phyloP scores from a whole-genome alignment of 2,329 filamentous ascomycete species.

The Thielaviopsis musarum region DNA sequence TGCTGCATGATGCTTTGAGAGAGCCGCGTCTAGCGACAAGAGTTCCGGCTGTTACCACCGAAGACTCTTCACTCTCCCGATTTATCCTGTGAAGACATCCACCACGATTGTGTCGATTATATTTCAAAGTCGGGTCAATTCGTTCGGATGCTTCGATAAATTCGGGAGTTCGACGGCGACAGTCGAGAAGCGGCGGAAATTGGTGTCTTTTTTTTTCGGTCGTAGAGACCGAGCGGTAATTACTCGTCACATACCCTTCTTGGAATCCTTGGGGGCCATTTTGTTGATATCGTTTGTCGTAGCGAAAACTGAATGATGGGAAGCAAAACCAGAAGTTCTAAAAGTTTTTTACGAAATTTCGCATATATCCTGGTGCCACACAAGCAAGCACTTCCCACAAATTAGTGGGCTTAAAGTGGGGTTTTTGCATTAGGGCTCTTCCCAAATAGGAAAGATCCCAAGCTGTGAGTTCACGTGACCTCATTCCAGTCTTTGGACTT shows the following conservation, averaged over 20 bases:
- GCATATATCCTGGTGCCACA: conserved; percentile 4
- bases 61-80: conserved; percentile 1
- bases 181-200: not conserved
- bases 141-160: conserved; percentile 8
- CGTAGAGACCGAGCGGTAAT: not conserved
- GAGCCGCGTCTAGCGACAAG: conserved; percentile 1
- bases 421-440: conserved; percentile 6
- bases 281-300: conserved; percentile 14
- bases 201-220: not conserved
- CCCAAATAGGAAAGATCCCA: not conserved
- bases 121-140: conserved; percentile 13
- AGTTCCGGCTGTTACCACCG: conserved; percentile 10
- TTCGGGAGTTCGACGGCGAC: conserved; percentile 1
- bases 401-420: conserved; percentile 7
- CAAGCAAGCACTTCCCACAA: not conserved
- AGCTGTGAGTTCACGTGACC: not conserved
- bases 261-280: conserved; percentile 26
- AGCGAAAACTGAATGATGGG: conserved; percentile 10
- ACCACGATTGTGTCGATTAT: conserved; percentile 1
- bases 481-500: not conserved
- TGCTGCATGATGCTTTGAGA: conserved; percentile 43
- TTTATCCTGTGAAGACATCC: not conserved
- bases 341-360: conserved; percentile 7
- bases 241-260: conserved; percentile 31
- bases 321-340: conserved; percentile 3